Conservation (phyloP, 208 protist genomes). For the Leishmania lainsoni region DNA sequence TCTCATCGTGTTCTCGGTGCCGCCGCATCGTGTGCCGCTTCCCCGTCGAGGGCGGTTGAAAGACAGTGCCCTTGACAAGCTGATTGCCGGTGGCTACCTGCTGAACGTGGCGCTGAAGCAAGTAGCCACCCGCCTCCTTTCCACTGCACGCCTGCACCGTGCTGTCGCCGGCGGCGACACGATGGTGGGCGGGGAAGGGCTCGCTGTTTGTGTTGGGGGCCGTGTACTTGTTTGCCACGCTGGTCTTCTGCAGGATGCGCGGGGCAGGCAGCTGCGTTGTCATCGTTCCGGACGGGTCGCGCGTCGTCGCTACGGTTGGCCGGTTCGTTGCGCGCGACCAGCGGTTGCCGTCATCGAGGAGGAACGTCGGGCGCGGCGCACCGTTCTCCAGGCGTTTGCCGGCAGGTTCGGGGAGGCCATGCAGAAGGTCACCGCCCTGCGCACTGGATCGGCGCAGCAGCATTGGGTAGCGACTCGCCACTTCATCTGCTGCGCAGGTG, state of each 20-base stretch:
- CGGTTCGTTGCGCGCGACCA: conserved; percentile 51
- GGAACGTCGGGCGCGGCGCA: conserved; percentile 28
- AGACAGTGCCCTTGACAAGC: conserved; percentile 31
- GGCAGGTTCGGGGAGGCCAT: neutral
- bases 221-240: neutral
- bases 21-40: conserved; percentile 5
- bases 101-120: conserved; percentile 61
- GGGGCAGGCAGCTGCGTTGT: conserved; percentile 26
- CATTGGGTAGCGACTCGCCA: conserved; percentile 28
- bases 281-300: conserved; percentile 34
- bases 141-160: neutral
- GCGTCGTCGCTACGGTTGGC: conserved; percentile 37
- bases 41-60: conserved; percentile 8
- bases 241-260: conserved; percentile 11
- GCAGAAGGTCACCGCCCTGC: conserved; percentile 22
- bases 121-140: conserved; percentile 20
- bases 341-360: conserved; percentile 46
- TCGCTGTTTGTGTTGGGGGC: neutral
- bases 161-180: neutral
- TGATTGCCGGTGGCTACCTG: conserved; percentile 39
- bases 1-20: conserved; percentile 1
- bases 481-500: conserved; percentile 24
- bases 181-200: conserved; percentile 29
- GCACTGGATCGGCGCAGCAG: conserved; percentile 31
- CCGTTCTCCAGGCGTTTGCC: neutral